phyloP scores from a whole-genome alignment of 768 basidiomycete genomes.

The Pleurotus pulmonarius region DNA sequence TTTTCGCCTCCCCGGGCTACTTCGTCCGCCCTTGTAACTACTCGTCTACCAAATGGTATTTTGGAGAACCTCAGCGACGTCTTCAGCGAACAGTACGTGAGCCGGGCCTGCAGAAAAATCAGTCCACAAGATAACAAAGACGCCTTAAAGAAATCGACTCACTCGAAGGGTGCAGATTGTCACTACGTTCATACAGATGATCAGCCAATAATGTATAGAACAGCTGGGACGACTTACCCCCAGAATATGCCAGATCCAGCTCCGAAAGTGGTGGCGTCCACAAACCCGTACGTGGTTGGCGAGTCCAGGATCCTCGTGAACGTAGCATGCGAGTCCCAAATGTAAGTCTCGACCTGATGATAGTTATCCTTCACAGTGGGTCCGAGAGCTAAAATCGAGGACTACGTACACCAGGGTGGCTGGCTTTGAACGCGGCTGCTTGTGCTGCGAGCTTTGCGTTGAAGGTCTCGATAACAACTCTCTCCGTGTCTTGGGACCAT shows the following conservation, averaged over 20 bases:
- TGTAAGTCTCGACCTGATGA: conserved; percentile 38
- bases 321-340: conserved; percentile 47
- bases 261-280: conserved; percentile 48
- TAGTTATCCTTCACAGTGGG: neutral
- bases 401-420: conserved; percentile 41
- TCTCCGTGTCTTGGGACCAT: conserved; percentile 37
- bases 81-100: conserved; percentile 32
- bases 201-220: too few relatives aligned
- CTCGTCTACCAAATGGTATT: conserved; percentile 21
- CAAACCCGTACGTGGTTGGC: conserved; percentile 50
- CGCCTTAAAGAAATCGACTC: conserved; percentile 13
- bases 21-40: too few relatives aligned
- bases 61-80: conserved; percentile 21
- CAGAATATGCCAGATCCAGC: conserved; percentile 43
- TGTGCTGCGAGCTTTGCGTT: conserved; percentile 45
- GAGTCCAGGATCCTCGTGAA: conserved; percentile 47
- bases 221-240: conserved; percentile 33
- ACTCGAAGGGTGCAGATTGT: conserved; percentile 55
- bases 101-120: conserved; percentile 28
- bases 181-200: conserved; percentile 23
- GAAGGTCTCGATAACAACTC: conserved; percentile 45
- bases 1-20: too few relatives aligned
- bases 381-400: neutral
- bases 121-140: neutral
- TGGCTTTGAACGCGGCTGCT: conserved; percentile 35